Conservation (phyloP, 169 alveolate species). For the Plasmodium ovale region DNA sequence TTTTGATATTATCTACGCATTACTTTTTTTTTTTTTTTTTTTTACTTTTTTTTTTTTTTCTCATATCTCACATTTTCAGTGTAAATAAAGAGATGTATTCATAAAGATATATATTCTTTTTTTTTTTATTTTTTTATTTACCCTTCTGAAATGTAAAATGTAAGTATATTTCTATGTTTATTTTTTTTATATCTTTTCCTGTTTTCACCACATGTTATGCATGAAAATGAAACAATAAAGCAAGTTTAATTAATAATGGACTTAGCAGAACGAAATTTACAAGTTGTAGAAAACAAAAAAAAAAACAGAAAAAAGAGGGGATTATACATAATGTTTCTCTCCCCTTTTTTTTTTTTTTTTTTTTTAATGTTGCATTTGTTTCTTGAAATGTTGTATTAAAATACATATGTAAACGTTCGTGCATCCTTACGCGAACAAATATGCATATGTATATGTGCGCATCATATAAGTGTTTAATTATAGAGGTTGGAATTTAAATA, state of each 20-base stretch:
- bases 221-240: constrained; percentile 5
- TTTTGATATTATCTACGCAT: background rate
- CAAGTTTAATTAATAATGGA: background rate
- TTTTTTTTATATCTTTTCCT: background rate
- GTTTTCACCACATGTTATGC: background rate
- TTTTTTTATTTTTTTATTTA: background rate
- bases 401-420: constrained; percentile 8
- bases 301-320: background rate
- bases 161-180: background rate
- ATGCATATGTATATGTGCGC: background rate
- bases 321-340: background rate
- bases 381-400: constrained; percentile 3
- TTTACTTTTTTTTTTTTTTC: constrained; percentile 1
- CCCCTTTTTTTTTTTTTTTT: background rate
- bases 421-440: background rate
- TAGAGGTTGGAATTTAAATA: background rate
- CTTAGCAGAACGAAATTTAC: background rate
- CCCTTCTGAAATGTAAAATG: background rate
- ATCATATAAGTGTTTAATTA: background rate
- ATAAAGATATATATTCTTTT: background rate
- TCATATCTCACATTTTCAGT: background rate
- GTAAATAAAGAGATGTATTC: constrained; percentile 12
- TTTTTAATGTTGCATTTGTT: constrained; percentile 9
- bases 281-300: background rate
- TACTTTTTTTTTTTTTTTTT: constrained; percentile 2